phyloP scores from a whole-genome alignment of 306 rosid species.

The Rubus parviflorus region DNA sequence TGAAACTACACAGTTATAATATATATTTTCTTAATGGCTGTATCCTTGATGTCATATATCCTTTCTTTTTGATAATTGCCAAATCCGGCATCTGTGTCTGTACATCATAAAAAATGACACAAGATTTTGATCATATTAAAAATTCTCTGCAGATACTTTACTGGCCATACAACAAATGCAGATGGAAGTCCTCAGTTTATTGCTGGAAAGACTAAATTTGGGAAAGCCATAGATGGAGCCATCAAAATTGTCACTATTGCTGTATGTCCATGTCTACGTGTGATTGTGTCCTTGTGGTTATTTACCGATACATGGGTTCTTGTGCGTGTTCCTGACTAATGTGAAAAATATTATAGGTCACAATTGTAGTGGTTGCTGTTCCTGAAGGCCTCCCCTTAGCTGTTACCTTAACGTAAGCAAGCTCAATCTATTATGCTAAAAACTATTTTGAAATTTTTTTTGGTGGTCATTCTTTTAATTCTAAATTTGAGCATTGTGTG shows the following conservation, averaged over 20 bases:
- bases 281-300: not conserved
- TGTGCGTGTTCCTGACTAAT: slow-evolving; percentile 12
- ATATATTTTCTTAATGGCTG: too few species aligned
- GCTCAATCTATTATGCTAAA: not conserved
- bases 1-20: not conserved
- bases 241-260: slow-evolving; percentile 93
- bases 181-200: slow-evolving; percentile 49
- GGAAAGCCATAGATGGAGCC: slow-evolving; percentile 80
- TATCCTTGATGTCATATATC: too few species aligned
- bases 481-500: not conserved
- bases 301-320: not conserved
- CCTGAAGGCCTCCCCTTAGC: slow-evolving; percentile 98
- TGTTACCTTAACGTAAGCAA: slow-evolving; percentile 86
- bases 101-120: not conserved
- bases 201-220: slow-evolving; percentile 65
- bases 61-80: too few species aligned
- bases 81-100: not conserved
- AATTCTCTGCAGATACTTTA: slow-evolving; percentile 62
- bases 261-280: slow-evolving; percentile 46
- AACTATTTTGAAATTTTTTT: not conserved
- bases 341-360: slow-evolving; percentile 54
- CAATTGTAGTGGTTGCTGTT: slow-evolving; percentile 94
- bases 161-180: slow-evolving; percentile 66
- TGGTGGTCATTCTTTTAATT: not conserved
- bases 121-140: slow-evolving; percentile 10